These are phyloP conservation scores for Aspergillus leporis DNA, from an alignment of 495 filamentous ascomycete species.

Conservation along the genomic window DNA sequence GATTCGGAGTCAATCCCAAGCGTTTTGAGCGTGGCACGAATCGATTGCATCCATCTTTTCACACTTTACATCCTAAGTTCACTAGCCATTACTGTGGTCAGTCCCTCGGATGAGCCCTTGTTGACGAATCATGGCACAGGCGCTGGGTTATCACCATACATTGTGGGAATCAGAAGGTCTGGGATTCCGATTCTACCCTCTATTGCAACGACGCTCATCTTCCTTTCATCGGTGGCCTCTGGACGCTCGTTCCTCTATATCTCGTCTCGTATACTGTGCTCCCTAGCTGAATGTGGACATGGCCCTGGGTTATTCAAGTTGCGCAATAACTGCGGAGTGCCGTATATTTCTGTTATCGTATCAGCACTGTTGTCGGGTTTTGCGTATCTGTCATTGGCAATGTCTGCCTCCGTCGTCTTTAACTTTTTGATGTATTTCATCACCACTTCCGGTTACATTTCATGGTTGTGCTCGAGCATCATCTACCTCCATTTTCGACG, in stretches of 20 bases:
- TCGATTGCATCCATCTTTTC: conserved; percentile 36
- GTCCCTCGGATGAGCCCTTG: conserved; percentile 54
- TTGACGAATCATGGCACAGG: conserved; percentile 53
- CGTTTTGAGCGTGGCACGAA: conserved; percentile 22
- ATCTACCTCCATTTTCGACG: conserved; percentile 58
- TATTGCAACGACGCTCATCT: conserved; percentile 67
- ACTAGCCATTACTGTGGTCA: conserved; percentile 56
- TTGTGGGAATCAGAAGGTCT: conserved; percentile 41
- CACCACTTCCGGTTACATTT: conserved; percentile 61
- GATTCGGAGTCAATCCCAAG: conserved; percentile 30
- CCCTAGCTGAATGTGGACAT: conserved; percentile 49
- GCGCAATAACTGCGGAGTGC: conserved; percentile 48
- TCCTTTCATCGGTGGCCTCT: conserved; percentile 70
- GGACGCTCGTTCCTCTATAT: conserved; percentile 62
- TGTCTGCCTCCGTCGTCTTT: conserved; percentile 32
- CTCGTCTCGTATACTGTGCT: conserved; percentile 52
- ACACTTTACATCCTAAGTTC: conserved; percentile 63
- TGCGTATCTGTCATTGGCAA: conserved; percentile 35
- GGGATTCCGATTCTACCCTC: conserved; percentile 58
- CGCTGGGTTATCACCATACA: conserved; percentile 42
- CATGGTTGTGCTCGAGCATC: conserved; percentile 57
- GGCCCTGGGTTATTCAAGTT: conserved; percentile 43
- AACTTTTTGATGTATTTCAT: conserved; percentile 60
- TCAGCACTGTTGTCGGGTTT: conserved; percentile 42
- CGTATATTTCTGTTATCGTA: conserved; percentile 41